Base-by-base conservation (phyloP, 163 green algal species). In the Scenedesmus sp. region DNA sequence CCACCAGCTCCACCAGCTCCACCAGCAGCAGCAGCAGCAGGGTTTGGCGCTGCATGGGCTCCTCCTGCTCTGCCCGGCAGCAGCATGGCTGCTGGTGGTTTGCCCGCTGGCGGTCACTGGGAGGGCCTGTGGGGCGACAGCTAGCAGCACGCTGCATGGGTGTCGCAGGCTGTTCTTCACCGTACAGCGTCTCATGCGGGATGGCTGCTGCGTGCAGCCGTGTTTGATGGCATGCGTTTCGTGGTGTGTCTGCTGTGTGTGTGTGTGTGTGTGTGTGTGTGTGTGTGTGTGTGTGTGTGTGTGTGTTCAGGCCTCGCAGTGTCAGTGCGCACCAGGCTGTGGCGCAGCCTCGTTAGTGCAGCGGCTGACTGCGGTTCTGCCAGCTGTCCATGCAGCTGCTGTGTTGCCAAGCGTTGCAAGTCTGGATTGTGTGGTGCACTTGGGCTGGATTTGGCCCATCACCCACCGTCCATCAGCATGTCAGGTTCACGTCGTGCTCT, bases 101-200 rank as follows among this genome's bases (percentile, higher is more conserved):
- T 92, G 49, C 88, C 88, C 10, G 33, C 68, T 22, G 88, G 88
- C 49, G 61, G 80, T 26, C 88, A 80, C 30, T 92, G 88, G 88
- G 88, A 92, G 4, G 79, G 76, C 22, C 46, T 92, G 68, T 92
- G 88, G 88, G 40, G 40, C n/a, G 88, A 92, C 88, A 88, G 88
- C 43, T 92, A 85, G 65, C 46, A 46, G 5, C 73, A 49, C 43
- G 33, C 72, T 33, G 72, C 76, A 80, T 7, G 87, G 78, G 15
- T 65, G 42, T 7, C 20, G 26, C 20, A 6, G 46, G 76, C 78
- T 3, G 35, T 42, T 6, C 10, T 5, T 6, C 22, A 35, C 24
- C 44, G n/a, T 44, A 18, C 72, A 49, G 72, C 76, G 65, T 42
- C 46, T 20, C n/a, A n/a, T n/a, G n/a, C n/a, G n/a, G n/a, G n/a